phyloP scores from a whole-genome alignment of 768 basidiomycete species.

The Auriscalpium vulgare region DNA sequence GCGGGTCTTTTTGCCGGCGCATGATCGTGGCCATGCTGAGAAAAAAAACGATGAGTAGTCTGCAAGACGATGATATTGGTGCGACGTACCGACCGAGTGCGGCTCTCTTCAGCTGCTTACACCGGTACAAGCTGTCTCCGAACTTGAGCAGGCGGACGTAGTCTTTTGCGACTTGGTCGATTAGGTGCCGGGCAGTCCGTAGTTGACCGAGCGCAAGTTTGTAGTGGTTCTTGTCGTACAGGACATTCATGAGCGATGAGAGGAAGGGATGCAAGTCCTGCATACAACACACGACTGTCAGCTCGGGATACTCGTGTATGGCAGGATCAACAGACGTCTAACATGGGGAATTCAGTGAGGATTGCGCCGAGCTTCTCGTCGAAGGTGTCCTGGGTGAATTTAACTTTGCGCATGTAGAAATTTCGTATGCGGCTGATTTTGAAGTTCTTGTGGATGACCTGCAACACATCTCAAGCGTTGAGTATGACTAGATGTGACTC shows the following conservation, averaged over 20 bases:
- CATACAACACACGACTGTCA: background rate
- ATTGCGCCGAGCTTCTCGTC: slow-evolving; percentile 94
- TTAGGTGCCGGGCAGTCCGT: slow-evolving; percentile 90
- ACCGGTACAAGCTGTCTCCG: slow-evolving; percentile 94
- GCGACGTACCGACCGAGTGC: slow-evolving; percentile 85
- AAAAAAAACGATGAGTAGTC: slow-evolving; percentile 1
- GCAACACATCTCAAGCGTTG: background rate
- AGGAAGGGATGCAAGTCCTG: slow-evolving; percentile 95
- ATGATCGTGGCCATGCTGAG: slow-evolving; percentile 96
- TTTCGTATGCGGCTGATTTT: slow-evolving; percentile 98
- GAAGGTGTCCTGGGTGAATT: slow-evolving; percentile 95
- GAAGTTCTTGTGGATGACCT: slow-evolving; percentile 99
- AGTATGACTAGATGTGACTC: too few relatives aligned
- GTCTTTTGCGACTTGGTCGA: slow-evolving; percentile 95
- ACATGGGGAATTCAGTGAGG: slow-evolving; percentile 92
- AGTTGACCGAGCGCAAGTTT: slow-evolving; percentile 97
- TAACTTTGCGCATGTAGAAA: slow-evolving; percentile 99
- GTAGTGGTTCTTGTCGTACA: slow-evolving; percentile 99
- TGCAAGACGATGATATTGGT: background rate
- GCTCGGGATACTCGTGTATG: background rate
- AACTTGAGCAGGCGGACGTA: slow-evolving; percentile 96
- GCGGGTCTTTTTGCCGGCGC: slow-evolving; percentile 95
- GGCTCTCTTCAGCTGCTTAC: slow-evolving; percentile 96
- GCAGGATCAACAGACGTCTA: slow-evolving; percentile 61
- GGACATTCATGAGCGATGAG: slow-evolving; percentile 91